These are phyloP conservation scores for Filosporella fistucella DNA, from an alignment of 495 filamentous ascomycete species.

Conservation along the genomic window DNA sequence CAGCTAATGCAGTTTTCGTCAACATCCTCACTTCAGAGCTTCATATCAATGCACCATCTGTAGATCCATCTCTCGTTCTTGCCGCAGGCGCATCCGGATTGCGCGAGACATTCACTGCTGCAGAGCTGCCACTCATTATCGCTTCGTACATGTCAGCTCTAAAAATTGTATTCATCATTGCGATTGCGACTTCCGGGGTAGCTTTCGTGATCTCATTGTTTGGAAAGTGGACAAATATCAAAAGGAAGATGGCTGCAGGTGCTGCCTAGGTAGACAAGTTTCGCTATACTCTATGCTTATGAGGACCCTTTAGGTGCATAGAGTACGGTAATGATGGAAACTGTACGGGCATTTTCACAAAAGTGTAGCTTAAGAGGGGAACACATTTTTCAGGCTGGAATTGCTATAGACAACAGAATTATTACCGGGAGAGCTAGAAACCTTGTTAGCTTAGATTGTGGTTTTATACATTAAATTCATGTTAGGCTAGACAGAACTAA, in stretches of 20 bases:
- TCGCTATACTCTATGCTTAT: no score
- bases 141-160: constrained; percentile 10
- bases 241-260: constrained; percentile 5
- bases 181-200: constrained; percentile 1
- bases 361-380: no score
- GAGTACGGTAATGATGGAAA: no score
- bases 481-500: no score
- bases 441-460: no score
- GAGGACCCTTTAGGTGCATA: no score
- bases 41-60: constrained; percentile 2
- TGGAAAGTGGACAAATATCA: constrained; percentile 4
- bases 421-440: no score
- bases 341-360: no score
- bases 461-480: no score
- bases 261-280: no score
- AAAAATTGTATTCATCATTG: constrained; percentile 8
- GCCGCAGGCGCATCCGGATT: constrained; percentile 39
- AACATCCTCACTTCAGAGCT: constrained; percentile 46
- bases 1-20: constrained; percentile 57
- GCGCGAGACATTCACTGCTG: constrained; percentile 5
- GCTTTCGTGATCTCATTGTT: constrained; percentile 1
- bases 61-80: constrained; percentile 30
- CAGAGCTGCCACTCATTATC: constrained; percentile 2
- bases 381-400: no score
- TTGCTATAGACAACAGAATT: no score